These are phyloP conservation scores for Hypoxylon sp. DNA, from an alignment of 2,329 filamentous ascomycete genomes.

Conservation along the genomic window DNA sequence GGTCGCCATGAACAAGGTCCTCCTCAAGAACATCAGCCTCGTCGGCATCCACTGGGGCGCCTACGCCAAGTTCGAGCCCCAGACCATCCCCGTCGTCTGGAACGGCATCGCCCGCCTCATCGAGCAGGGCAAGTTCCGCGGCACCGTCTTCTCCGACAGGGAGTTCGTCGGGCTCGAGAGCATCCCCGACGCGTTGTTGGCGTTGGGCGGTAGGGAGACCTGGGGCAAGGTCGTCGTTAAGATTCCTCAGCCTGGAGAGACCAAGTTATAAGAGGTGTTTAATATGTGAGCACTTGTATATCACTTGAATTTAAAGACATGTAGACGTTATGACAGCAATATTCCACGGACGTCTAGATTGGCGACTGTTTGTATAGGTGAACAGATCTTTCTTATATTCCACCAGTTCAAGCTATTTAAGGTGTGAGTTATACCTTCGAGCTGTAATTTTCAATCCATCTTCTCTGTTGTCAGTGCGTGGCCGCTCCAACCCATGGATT, in stretches of 20 bases:
- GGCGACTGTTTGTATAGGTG: background rate
- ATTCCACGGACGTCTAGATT: background rate
- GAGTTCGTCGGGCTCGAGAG: conserved; percentile 84
- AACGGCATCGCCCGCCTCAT: conserved; percentile 81
- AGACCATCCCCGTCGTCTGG: conserved; percentile 79
- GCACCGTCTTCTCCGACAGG: conserved; percentile 83
- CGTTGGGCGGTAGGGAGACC: conserved; percentile 80
- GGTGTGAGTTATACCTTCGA: too few relatives aligned
- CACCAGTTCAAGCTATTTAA: too few relatives aligned
- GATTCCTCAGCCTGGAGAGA: conserved; percentile 72
- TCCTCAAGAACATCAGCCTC: conserved; percentile 91
- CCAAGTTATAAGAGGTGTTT: conserved; percentile 61
- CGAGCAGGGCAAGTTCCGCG: conserved; percentile 76
- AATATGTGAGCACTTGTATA: too few relatives aligned
- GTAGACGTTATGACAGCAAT: background rate
- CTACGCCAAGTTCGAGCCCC: conserved; percentile 76
- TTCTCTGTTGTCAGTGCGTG: conserved; percentile 51
- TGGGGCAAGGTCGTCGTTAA: conserved; percentile 98
- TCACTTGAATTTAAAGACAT: background rate
- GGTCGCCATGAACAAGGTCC: conserved; percentile 88
- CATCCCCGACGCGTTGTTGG: conserved; percentile 77
- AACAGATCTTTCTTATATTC: background rate
- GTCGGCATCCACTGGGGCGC: conserved; percentile 93
- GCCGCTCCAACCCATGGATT: conserved; percentile 55
- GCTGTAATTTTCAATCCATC: conserved; percentile 15